Conservation (phyloP, 1,284 basidiomycete species). For the Exobasidium cylindrosporum region DNA sequence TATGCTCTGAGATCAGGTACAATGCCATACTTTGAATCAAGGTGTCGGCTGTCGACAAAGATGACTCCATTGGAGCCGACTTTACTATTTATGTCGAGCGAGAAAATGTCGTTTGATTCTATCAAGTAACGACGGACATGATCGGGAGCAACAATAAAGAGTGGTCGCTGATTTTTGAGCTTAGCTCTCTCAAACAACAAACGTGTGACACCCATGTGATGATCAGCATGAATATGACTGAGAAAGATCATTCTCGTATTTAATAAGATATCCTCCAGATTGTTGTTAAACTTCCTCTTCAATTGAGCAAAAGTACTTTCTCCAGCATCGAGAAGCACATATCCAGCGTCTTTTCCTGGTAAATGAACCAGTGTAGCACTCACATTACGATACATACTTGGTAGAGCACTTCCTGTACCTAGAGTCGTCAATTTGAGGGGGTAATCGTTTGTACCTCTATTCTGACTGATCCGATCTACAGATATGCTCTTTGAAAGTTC, state of each 20-base stretch:
- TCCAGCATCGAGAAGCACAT: slow-evolving; percentile 78
- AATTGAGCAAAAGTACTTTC: slow-evolving; percentile 91
- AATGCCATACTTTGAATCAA: slow-evolving; percentile 35
- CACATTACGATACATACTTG: slow-evolving; percentile 60
- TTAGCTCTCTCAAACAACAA: slow-evolving; percentile 70
- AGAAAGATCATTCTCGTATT: slow-evolving; percentile 77
- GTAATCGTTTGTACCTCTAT: slow-evolving; percentile 13
- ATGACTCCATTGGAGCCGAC: slow-evolving; percentile 57
- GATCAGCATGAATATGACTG: slow-evolving; percentile 88
- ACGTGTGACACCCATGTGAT: slow-evolving; percentile 78
- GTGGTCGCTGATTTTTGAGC: slow-evolving; percentile 59
- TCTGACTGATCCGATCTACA: not conserved
- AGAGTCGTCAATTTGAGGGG: slow-evolving; percentile 72
- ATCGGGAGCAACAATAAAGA: slow-evolving; percentile 69
- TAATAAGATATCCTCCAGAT: slow-evolving; percentile 58
- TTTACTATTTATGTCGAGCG: slow-evolving; percentile 62
- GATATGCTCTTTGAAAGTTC: slow-evolving; percentile 24
- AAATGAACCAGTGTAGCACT: slow-evolving; percentile 47
- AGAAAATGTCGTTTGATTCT: slow-evolving; percentile 55
- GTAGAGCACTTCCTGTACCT: slow-evolving; percentile 83
- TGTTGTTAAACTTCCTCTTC: slow-evolving; percentile 68
- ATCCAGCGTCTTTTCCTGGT: slow-evolving; percentile 28
- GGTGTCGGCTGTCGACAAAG: slow-evolving; percentile 30
- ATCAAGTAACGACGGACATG: slow-evolving; percentile 64
- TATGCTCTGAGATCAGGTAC: slow-evolving; percentile 10